Evolutionary conservation across 2,329 filamentous ascomycete species (phyloP), one percentile per base, ranked within the genome.

Genomic region (Trichoderma sp.): DNA sequence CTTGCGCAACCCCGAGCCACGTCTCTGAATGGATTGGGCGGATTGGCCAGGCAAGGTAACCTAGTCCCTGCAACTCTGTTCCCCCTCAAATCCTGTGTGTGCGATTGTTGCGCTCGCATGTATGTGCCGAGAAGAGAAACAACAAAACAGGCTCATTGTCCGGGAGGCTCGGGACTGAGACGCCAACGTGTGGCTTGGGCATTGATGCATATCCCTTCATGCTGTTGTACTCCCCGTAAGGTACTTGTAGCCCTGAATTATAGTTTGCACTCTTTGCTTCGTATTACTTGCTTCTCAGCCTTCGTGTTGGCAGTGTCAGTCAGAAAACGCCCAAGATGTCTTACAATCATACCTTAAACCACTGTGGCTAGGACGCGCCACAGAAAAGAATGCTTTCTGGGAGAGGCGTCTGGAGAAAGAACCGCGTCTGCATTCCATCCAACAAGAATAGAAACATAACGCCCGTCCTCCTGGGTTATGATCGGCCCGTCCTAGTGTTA

Each of bases 151-250:
- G 16, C 7, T 50, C 31, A 56, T 60, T 60, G 50, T 41, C 53
- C 53, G 67, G 67, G 53, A 71, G 67, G 33, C 67, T 71, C 67
- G 67, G 67, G 56, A 71, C 14, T 38, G 60, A 31, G 35, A 35
- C 41, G 53, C 67, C 35, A 18, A 35, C 29, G 67, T 45, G 67
- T 62, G 67, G 53, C 67, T 38, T 71, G 18, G 33, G 67, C 53
- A 24, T 71, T n/a, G 18, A 71, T 71, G 24, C 67, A 62, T 45
- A 53, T 38, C 21, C 50, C 45, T 38, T 67, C n/a, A n/a, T 27
- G 21, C 33, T 53, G 41, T n/a, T 45, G 41, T 45, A n/a, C 41
- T 45, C 41, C 16, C 41, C 16, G 16, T 45, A 14, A 35, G 33
- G 33, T 35, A 41, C 45, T 24, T 21, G 21, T 56, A 56, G 21